A percentile compares a stretch with the other conserved stretches of the same genome.
These are phyloP conservation scores for Coniochaeta hoffmannii DNA, from an alignment of 2,329 filamentous ascomycete genomes.

Conservation along the genomic window DNA sequence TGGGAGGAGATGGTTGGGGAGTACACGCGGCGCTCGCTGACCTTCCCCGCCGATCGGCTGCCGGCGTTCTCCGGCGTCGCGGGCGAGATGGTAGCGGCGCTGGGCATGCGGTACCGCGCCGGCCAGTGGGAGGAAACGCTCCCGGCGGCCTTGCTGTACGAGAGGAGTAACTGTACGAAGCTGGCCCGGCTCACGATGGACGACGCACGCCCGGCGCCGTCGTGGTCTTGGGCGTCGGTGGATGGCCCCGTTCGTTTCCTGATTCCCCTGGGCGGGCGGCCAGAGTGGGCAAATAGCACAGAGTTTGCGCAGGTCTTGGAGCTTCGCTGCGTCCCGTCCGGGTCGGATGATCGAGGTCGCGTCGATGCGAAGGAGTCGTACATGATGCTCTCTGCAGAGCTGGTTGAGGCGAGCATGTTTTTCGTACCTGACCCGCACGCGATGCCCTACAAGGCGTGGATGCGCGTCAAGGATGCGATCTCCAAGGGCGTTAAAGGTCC, in stretches of 20 bases:
- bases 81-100: not conserved
- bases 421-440: slow-evolving; percentile 4
- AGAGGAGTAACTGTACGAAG: not conserved
- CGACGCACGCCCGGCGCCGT: not conserved
- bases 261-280: not conserved
- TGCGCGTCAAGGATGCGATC: slow-evolving; percentile 1
- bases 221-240: not conserved
- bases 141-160: not conserved
- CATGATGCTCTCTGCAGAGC: slow-evolving; percentile 5
- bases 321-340: not conserved
- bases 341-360: slow-evolving; percentile 4
- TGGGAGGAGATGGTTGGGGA: slow-evolving; percentile 5
- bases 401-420: slow-evolving; percentile 3
- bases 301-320: not conserved
- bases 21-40: slow-evolving; percentile 3
- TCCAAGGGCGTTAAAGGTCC: slow-evolving; percentile 2
- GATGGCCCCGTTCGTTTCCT: not conserved
- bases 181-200: not conserved
- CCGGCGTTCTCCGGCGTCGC: slow-evolving; percentile 3
- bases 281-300: not conserved
- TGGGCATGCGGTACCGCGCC: not conserved
- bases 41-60: slow-evolving; percentile 3
- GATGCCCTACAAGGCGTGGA: slow-evolving; percentile 6
- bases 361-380: slow-evolving; percentile 6
- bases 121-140: not conserved